A percentile compares a stretch with the other conserved stretches of the same genome.
These are phyloP conservation scores for Rubia balearica DNA, from an alignment of 305 asterid species.

Conservation along the genomic window DNA sequence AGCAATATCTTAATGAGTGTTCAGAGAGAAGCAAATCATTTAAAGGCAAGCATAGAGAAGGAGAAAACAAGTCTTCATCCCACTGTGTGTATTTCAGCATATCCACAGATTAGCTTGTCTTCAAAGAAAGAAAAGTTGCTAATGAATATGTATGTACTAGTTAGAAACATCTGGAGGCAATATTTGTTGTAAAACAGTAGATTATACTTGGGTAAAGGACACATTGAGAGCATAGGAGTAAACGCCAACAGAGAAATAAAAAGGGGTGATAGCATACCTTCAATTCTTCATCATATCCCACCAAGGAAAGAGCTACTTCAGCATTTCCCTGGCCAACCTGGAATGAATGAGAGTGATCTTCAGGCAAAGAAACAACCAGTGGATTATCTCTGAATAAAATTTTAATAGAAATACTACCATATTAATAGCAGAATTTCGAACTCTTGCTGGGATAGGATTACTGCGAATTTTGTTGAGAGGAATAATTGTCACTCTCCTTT, in stretches of 20 bases:
- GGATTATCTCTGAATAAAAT: slow-evolving; percentile 10
- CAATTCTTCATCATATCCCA: slow-evolving; percentile 82
- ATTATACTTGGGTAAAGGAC: not conserved
- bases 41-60: not conserved
- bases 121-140: not conserved
- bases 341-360: slow-evolving; percentile 16
- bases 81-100: not conserved
- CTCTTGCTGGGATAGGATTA: slow-evolving; percentile 52
- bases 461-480: slow-evolving; percentile 88
- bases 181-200: not conserved
- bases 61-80: not conserved
- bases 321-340: slow-evolving; percentile 98
- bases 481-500: slow-evolving; percentile 87
- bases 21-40: not conserved
- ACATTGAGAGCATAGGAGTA: slow-evolving; percentile 1
- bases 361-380: slow-evolving; percentile 11
- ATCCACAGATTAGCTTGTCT: not conserved
- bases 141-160: not conserved
- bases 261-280: slow-evolving; percentile 39
- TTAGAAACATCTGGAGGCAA: not conserved
- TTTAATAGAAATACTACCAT: slow-evolving; percentile 40
- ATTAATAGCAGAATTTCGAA: slow-evolving; percentile 66
- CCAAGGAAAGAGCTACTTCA: slow-evolving; percentile 87
- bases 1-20: slow-evolving; percentile 23
- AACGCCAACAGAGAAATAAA: not conserved